A percentile compares a stretch with the other conserved stretches of the same genome.
Conservation (phyloP, 345 rosid genomes). For the Ceriops zippeliana region DNA sequence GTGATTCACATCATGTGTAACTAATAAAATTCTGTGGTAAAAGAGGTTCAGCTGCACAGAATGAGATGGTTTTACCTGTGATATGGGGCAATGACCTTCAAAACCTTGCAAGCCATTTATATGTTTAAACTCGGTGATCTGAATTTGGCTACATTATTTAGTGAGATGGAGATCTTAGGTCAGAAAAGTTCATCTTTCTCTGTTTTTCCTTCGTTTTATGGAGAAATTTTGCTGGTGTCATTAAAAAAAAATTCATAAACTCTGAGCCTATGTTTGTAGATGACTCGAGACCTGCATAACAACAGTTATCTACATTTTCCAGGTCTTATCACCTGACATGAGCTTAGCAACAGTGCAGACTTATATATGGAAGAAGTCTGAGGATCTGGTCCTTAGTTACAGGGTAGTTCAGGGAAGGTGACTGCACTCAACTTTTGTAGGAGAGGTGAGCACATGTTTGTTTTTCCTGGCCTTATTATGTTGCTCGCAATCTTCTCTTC, state of each 20-base stretch:
- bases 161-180: no score
- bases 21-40: no score
- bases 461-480: not conserved
- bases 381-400: slow-evolving; percentile 90
- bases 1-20: no score
- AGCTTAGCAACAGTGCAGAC: slow-evolving; percentile 93
- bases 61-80: no score
- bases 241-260: not conserved
- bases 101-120: no score
- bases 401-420: slow-evolving; percentile 74
- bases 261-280: not conserved
- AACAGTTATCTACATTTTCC: slow-evolving; percentile 16
- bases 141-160: no score
- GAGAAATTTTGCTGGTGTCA: no score
- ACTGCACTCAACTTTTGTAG: slow-evolving; percentile 19
- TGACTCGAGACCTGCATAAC: not conserved
- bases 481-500: not conserved
- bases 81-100: no score
- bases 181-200: no score
- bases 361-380: slow-evolving; percentile 95
- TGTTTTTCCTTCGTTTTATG: no score
- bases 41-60: no score
- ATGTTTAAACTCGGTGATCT: no score
- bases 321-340: slow-evolving; percentile 96
- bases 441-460: slow-evolving; percentile 35